Evolutionary conservation across 2,329 filamentous ascomycete species (phyloP), one percentile per base, ranked within the genome.

Genomic region (Sarocladium brachiariae): DNA sequence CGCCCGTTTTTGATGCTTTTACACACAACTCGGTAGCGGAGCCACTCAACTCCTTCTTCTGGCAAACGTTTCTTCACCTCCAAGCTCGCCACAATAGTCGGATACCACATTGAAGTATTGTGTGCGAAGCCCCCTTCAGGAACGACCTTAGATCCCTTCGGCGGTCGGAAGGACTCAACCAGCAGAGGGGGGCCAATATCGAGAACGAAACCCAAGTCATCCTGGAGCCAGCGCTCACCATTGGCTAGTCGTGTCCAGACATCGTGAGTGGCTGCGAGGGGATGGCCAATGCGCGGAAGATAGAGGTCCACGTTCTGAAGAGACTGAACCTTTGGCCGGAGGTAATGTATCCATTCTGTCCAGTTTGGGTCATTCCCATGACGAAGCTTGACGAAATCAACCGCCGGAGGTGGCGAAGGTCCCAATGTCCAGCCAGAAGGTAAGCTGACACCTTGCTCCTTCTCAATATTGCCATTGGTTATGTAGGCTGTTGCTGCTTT

Each of bases 31-130:
- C 86, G 74, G 35, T 83, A 71, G 58, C 84, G 84, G 50, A 95
- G 62, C 83, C 86, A 93, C 62, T 88, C 82, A 1, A 81, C 80
- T 0, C 88, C 87, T 37, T 79, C 77, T 3, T 70, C 67, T 0
- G 87, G 86, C 39, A 95, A 63, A 6, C 74, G 64, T 62, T 85
- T 87, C 71, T 92, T 93, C 34, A 90, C 71, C 55, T 95, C 88
- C 19, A 95, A 59, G 62, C 87, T 89, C 61, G 93, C 67, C 16
- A 83, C 70, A 1, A 95, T 65, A 0, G 88, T 95, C 0, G 87
- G 87, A 62, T 88, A 89, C 87, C 86, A 90, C 57, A 80, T 81
- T 5, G 63, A 57, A 8, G 64, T 61, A 43, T 65, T 57, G 30
- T 54, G 50, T 0, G 57, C 52, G 30, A 63, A 61, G 3, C 53